These are phyloP conservation scores for Volutella citrinella DNA, from an alignment of 2,329 filamentous ascomycete genomes.

Conservation along the genomic window DNA sequence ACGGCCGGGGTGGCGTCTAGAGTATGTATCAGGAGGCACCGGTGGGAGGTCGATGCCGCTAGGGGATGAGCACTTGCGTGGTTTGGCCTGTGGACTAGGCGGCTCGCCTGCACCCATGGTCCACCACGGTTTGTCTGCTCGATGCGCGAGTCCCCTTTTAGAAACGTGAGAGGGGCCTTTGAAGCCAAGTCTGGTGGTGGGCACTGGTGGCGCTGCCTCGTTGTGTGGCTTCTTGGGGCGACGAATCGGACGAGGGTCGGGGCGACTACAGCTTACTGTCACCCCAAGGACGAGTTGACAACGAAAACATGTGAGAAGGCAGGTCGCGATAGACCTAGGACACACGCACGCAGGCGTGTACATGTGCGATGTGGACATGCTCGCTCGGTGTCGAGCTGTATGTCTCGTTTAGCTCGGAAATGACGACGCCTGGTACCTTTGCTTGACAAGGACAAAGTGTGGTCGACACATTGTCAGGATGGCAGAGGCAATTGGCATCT, in stretches of 20 bases:
- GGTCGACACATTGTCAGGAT: no score
- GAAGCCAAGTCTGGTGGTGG: slow-evolving; percentile 7
- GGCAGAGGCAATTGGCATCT: no score
- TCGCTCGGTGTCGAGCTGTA: slow-evolving; percentile 5
- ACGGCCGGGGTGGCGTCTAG: slow-evolving; percentile 24
- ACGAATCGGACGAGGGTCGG: slow-evolving; percentile 20
- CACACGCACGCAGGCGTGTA: no score
- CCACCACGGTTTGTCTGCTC: no score
- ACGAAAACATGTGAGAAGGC: no score
- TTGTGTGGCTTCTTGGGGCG: no score
- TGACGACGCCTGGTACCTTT: slow-evolving; percentile 10
- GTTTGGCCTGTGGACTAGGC: slow-evolving; percentile 14
- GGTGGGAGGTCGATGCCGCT: slow-evolving; percentile 23
- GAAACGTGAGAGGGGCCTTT: slow-evolving; percentile 11
- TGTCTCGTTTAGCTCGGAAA: slow-evolving; percentile 9
- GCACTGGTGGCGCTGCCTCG: no score
- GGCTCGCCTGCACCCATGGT: no score
- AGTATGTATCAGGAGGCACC: slow-evolving; percentile 26
- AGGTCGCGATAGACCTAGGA: no score
- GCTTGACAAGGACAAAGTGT: no score
- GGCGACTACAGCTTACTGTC: no score
- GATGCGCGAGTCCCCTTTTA: slow-evolving; percentile 17
- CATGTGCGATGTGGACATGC: slow-evolving; percentile 8
- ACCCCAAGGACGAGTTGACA: no score
- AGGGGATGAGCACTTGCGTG: slow-evolving; percentile 15